Base-by-base conservation (phyloP, 495 filamentous ascomycete genomes). In the Symbiotaphrina buchneri region DNA sequence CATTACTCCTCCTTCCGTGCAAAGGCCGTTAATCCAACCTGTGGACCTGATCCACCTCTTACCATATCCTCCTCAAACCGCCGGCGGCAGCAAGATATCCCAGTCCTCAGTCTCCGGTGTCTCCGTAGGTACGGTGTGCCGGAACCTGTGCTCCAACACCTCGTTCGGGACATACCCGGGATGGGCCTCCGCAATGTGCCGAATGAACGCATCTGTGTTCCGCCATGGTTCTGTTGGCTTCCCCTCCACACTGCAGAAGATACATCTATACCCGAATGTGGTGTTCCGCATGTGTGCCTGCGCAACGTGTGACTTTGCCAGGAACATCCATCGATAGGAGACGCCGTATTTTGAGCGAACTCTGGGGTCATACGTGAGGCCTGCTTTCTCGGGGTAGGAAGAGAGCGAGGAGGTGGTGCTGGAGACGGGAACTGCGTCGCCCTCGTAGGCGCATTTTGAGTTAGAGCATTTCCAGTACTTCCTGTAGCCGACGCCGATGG, bases 311-410 rank as follows among this genome's bases (percentile, higher is more conserved):
- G 41, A 49, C 43, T 63, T 63, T 10, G 58, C 57, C 20, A 65
- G 45, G 35, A 63, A 65, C n/a, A 47, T 36, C 54, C 53, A 61
- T 4, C 56, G 49, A 35, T 56, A 65, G 8, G 44, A 44, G 21
- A 65, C 51, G 0, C 56, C 54, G 15, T 45, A 47, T 4, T 43
- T 31, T 2, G 34, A 41, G n/a, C 45, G 40, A 6, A 58, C 31
- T 10, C 38, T 35, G 2, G 34, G 38, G 32, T 63, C 51, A 25
- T 47, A 44, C 4, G 37, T 39, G 10, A 32, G 35, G 5, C 30
- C 35, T 25, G 47, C 43, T 26, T 43, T 46, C 5, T 42, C 34
- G 10, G 30, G 16, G 10, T n/a, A n/a, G n/a, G n/a, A n/a, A n/a
- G n/a, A n/a, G n/a, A n/a, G n/a, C n/a, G n/a, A n/a, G n/a, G n/a